These are phyloP conservation scores for Penicillium vulpinum DNA, from an alignment of 2,329 filamentous ascomycete species.

Conservation along the genomic window DNA sequence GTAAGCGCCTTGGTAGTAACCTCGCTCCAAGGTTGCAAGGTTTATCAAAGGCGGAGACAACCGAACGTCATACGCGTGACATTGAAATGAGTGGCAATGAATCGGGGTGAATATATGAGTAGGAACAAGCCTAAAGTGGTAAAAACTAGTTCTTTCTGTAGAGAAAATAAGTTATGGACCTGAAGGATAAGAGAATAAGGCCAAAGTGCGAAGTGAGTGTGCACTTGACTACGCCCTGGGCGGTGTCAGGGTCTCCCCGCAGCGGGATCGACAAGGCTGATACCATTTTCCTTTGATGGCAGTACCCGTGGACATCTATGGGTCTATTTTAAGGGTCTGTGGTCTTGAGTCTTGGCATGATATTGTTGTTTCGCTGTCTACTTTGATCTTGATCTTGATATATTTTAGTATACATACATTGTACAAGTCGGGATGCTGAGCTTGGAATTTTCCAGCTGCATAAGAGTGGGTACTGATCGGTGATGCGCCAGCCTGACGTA, in stretches of 20 bases:
- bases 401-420: not conserved
- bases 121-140: not conserved
- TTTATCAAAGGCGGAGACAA: conserved; percentile 7
- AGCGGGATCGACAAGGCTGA: conserved; percentile 20
- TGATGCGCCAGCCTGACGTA: not conserved
- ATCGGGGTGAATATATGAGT: not conserved
- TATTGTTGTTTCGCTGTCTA: not conserved
- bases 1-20: not conserved
- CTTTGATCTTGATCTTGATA: not conserved
- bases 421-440: not conserved
- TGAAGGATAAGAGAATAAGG: not conserved
- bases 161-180: not conserved
- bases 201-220: not conserved
- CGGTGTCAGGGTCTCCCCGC: conserved; percentile 25
- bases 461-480: conserved; percentile 1
- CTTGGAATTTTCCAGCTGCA: not conserved
- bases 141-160: not conserved
- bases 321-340: not conserved
- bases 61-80: conserved; percentile 10
- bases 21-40: no score
- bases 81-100: not conserved
- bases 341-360: conserved; percentile 4
- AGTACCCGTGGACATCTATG: no score
- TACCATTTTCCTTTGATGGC: not conserved
- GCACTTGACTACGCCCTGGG: conserved; percentile 6